Conservation (phyloP, 2,329 filamentous ascomycete genomes). For the Trichothecium sympodiale region DNA sequence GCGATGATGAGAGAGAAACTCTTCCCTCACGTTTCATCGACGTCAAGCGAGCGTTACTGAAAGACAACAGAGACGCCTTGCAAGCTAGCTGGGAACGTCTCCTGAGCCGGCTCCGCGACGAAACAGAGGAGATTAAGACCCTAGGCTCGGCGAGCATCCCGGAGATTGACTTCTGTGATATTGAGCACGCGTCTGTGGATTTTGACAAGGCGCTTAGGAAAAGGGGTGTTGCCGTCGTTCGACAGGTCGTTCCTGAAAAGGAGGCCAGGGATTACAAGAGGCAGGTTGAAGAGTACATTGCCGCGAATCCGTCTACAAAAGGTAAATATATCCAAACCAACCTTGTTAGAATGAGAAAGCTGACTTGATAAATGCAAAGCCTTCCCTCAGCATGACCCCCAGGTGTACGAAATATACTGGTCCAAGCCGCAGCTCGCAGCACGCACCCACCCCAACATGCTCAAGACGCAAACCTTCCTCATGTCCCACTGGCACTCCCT, state of each 20-base stretch:
- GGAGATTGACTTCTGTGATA: constrained; percentile 33
- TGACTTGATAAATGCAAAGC: not conserved
- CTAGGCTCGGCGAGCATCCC: constrained; percentile 40
- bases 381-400: constrained; percentile 55
- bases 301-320: constrained; percentile 48
- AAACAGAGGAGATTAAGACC: constrained; percentile 34
- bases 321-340: constrained; percentile 57
- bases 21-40: constrained; percentile 45
- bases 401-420: constrained; percentile 71
- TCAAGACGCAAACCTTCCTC: constrained; percentile 49
- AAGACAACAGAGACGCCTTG: constrained; percentile 38
- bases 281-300: constrained; percentile 53
- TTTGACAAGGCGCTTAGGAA: constrained; percentile 25
- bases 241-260: constrained; percentile 50
- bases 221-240: constrained; percentile 49
- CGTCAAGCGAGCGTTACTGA: constrained; percentile 38
- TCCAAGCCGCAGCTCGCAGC: constrained; percentile 56
- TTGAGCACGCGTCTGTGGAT: constrained; percentile 25
- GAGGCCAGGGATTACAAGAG: constrained; percentile 56
- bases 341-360: constrained; percentile 40
- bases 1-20: constrained; percentile 19
- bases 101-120: constrained; percentile 29
- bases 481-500: constrained; percentile 29
- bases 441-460: constrained; percentile 53
- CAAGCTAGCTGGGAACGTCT: constrained; percentile 37